phyloP scores from a whole-genome alignment of 306 rosid species.

The Senna tora region DNA sequence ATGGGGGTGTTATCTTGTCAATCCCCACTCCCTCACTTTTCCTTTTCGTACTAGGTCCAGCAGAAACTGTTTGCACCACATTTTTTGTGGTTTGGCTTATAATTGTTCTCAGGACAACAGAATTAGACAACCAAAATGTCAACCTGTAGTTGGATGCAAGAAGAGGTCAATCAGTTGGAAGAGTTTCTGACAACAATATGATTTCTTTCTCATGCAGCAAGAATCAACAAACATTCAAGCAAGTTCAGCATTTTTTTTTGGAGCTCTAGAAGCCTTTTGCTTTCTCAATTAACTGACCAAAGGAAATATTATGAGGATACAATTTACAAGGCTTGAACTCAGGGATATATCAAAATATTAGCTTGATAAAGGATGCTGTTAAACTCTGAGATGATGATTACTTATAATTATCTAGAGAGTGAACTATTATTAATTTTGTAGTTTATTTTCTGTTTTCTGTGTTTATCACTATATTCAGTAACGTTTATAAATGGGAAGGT shows the following conservation, averaged over 20 bases:
- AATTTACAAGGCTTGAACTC: slow-evolving; percentile 18
- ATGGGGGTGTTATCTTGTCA: slow-evolving; percentile 43
- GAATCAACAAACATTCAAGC: not conserved
- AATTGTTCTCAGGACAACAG: slow-evolving; percentile 67
- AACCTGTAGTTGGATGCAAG: slow-evolving; percentile 52
- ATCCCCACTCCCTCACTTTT: slow-evolving; percentile 46
- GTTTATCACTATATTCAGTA: not conserved
- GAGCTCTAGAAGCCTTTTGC: not conserved
- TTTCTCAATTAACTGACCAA: not conserved
- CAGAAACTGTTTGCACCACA: slow-evolving; percentile 35
- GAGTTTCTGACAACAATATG: slow-evolving; percentile 14
- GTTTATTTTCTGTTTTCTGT: not conserved
- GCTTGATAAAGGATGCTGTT: slow-evolving; percentile 1
- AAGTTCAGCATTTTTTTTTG: slow-evolving; percentile 14
- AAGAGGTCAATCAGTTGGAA: slow-evolving; percentile 27
- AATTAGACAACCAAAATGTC: slow-evolving; percentile 82
- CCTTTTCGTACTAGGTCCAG: slow-evolving; percentile 46
- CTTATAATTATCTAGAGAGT: not conserved
- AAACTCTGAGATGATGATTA: not conserved
- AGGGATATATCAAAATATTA: slow-evolving; percentile 12
- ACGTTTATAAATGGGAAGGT: not conserved
- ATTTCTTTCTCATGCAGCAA: slow-evolving; percentile 18
- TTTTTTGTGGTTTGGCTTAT: slow-evolving; percentile 50
- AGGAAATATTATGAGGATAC: slow-evolving; percentile 5
- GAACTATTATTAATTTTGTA: not conserved